Conservation (phyloP, 2,329 filamentous ascomycete genomes). For the Calonectria multiphialidica region DNA sequence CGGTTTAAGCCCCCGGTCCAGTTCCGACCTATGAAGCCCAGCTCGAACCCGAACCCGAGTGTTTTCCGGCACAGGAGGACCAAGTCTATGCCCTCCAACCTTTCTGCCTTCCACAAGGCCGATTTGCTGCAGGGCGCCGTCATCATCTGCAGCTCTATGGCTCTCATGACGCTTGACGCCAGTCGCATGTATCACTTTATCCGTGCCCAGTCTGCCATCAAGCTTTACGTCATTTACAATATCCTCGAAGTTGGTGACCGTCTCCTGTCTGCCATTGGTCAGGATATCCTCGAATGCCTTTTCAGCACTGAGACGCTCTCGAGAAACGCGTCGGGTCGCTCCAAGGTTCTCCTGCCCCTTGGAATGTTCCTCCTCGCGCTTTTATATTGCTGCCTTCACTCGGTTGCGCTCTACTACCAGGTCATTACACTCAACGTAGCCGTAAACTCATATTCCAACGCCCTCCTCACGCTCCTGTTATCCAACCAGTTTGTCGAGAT, state of each 20-base stretch:
- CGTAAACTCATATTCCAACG: constrained; percentile 98
- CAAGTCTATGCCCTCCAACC: constrained; percentile 85
- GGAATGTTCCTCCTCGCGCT: constrained; percentile 92
- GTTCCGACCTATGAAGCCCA: constrained; percentile 24
- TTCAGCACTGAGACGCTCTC: constrained; percentile 95
- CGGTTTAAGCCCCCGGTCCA: constrained; percentile 31
- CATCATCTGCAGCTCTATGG: constrained; percentile 86
- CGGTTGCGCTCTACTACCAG: constrained; percentile 92
- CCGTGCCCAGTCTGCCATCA: constrained; percentile 95
- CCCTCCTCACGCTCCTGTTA: constrained; percentile 88
- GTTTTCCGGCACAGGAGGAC: constrained; percentile 75
- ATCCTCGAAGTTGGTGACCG: constrained; percentile 94
- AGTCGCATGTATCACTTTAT: constrained; percentile 99
- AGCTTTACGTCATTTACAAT: constrained; percentile 99
- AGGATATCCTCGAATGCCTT: constrained; percentile 95
- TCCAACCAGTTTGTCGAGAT: constrained; percentile 99
- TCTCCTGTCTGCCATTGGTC: constrained; percentile 89
- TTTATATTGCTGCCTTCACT: constrained; percentile 88
- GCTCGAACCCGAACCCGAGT: constrained; percentile 44
- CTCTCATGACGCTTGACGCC: constrained; percentile 92
- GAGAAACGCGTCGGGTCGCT: constrained; percentile 86
- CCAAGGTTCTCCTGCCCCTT: constrained; percentile 88
- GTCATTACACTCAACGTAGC: constrained; percentile 98
- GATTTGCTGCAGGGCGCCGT: constrained; percentile 92
- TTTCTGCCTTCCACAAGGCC: constrained; percentile 92